phyloP scores from a whole-genome alignment of 257 asterid genomes.

The Capsicum baccatum region DNA sequence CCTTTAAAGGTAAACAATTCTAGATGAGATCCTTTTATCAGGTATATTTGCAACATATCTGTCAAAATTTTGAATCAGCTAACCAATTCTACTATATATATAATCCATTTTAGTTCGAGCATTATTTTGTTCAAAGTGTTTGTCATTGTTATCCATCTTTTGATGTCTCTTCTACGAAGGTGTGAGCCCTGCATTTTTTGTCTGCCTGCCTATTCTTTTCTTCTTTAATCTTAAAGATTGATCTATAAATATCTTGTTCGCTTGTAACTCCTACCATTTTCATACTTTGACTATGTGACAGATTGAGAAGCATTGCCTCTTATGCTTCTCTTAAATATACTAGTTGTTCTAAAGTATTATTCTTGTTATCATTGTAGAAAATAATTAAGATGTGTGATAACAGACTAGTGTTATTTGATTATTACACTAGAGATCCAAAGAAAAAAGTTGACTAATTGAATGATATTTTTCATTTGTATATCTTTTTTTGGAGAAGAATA shows the following conservation, averaged over 20 bases:
- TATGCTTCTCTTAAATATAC: not conserved
- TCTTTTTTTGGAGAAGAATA: conserved; percentile 49
- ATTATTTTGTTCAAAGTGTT: too few relatives aligned
- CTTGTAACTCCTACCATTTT: too few relatives aligned
- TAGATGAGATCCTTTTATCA: not conserved
- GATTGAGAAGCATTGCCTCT: too few relatives aligned
- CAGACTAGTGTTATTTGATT: conserved; percentile 63
- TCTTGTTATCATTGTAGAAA: conserved; percentile 35
- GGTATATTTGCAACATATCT: not conserved
- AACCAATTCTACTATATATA: too few relatives aligned
- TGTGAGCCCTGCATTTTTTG: too few relatives aligned
- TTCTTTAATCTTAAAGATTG: too few relatives aligned
- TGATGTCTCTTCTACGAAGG: too few relatives aligned
- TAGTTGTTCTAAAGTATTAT: not conserved
- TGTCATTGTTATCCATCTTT: too few relatives aligned
- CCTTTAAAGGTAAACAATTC: conserved; percentile 50
- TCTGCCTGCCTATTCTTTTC: too few relatives aligned
- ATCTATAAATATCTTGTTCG: too few relatives aligned
- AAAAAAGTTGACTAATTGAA: conserved; percentile 46
- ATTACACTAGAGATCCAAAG: conserved; percentile 50
- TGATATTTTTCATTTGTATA: conserved; percentile 52
- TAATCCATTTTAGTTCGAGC: too few relatives aligned
- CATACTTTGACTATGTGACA: too few relatives aligned
- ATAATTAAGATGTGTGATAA: conserved; percentile 59
- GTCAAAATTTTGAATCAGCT: not conserved